Base-by-base conservation (phyloP, 345 rosid genomes). In the Mallotus nudiflorus region DNA sequence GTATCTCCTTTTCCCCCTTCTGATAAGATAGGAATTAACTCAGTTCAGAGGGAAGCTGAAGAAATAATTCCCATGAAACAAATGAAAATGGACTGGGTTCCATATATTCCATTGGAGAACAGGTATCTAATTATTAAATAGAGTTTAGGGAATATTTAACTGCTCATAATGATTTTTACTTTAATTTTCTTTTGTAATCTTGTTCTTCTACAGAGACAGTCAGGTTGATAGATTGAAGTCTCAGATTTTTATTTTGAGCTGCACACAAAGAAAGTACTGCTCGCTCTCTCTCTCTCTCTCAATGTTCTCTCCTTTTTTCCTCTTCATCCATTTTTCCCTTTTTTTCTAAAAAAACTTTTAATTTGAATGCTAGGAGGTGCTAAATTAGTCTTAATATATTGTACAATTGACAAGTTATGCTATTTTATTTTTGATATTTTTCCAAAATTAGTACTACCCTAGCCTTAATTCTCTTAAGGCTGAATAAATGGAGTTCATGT, bases 61-160 rank as follows among this genome's bases (percentile, higher is more conserved):
- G 98, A 92, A 79, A 92, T 92, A 78, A 70, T 96, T 83, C 98
- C 98, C n/a, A 92, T 96, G 99, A 96, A 86, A 70, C 82, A 88
- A 71, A 96, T 96, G 99, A 91, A 96, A 83, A 96, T 96, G 99
- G 97, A 85, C 67, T 92, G 99, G 99, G 83, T 88, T 73, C 99
- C 99, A 7, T 96, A 96, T 76, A 82, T 96, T 73, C 97, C 99
- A 35, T 44, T 88, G 68, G 93, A 89, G 67, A 82, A 92, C 28
- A 89, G 99, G 99, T 91, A 82, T 42, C n/a, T 44, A 66, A 44
- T 31, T 27, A 69, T 27, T 37, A 9, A 52, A 51, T 16, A 45
- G 46, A 25, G 69, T 68, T 75, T 42, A 27, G 62, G 70, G 33
- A 66, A 20, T 66, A 46, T 63, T 49, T 70, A 61, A 59, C 3